Base-by-base conservation (phyloP, 176 grass and related monocot genomes). In the Musa troglodytarum region DNA sequence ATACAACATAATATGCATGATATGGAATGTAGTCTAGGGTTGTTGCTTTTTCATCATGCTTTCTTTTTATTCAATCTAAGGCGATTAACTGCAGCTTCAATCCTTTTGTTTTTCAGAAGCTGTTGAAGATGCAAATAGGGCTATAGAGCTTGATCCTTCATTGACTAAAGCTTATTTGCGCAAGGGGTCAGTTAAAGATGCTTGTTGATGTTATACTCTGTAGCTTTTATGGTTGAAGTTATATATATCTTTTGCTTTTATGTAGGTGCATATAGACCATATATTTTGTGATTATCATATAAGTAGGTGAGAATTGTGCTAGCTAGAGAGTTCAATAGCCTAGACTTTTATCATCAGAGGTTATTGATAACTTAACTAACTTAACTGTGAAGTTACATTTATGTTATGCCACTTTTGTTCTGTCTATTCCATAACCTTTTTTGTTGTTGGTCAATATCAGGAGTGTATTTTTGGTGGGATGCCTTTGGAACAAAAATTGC, bases 111-210 rank as follows among this genome's bases (percentile, higher is more conserved):
- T 73, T 76, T 20, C 78, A 85, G 83, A 85, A 64, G 83, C 83
- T 76, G 83, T 81, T 58, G 57, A 74, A 54, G 83, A 85, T 51
- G 78, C 83, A 11, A 85, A 75, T 54, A 81, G 77, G 52, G 83
- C 83, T 67, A 77, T 85, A n/a, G 51, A 85, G 50, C 34, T 85
- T 53, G 83, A 81, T 76, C 81, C 85, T 76, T 83, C 81, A 21
- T 80, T 87, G 53, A 25, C 68, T 25, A 83, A 87, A 80, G 85
- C 85, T 72, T 87, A 87, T 74, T 83, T 83, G 71, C 76, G 85
- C 19, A 87, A 87, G 68, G 85, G 80, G 85, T 87, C 0, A 57
- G 85, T 76, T 24, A 13, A 67, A 79, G 19, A 49, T 69, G 25
- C 50, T 24, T 53, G 12, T 13, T 26, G 20, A 65, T 73, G 28